Evolutionary conservation across 1,284 basidiomycete genomes (phyloP), one percentile per base, ranked within the genome.

Genomic region (Gomphus bonarii): DNA sequence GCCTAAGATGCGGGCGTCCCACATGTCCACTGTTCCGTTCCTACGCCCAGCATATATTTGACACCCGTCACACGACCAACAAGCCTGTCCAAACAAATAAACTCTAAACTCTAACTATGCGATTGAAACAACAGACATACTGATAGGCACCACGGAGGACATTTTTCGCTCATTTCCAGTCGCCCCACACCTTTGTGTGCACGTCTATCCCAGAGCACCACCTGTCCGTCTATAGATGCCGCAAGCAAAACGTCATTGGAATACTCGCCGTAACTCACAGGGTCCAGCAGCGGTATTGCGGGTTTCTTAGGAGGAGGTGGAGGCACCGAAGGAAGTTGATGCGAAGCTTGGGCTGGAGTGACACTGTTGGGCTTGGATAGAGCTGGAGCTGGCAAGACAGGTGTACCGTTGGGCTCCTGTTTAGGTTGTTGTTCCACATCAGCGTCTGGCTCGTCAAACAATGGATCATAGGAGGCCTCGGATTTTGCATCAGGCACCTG

Each of bases 111-210:
- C 46, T 55, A 33, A 50, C 25, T 18, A 43, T 38, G 47, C 3
- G 8, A 25, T 22, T 12, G 20, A 28, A 36, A 25, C 36, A 53
- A 38, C 47, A 18, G 18, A 74, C 81, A 67, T 68, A 91, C 87
- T 63, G 92, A 93, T 66, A 95, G 81, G 71, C 93, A 97, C 95
- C 95, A 97, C 0, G 95, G 95, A 22, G 94, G 92, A 10, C 91
- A 92, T 69, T 88, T 91, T 61, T 91, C 89, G 62, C 85, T 89
- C 71, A 94, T 82, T 75, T 86, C 84, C 47, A 98, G 71, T 58
- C 92, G 76, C 22, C 92, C 91, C 1, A 95, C 89, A 5, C 90
- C 88, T 33, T 69, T 70, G 31, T 84, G 82, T 35, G 84, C 82
- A 59, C 95, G 76, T 62, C 85, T 80, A 67, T 99, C 95, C 85